These are phyloP conservation scores for Labyrinthula sp. DNA, from an alignment of 352 stramenopile genomes.

Conservation along the genomic window DNA sequence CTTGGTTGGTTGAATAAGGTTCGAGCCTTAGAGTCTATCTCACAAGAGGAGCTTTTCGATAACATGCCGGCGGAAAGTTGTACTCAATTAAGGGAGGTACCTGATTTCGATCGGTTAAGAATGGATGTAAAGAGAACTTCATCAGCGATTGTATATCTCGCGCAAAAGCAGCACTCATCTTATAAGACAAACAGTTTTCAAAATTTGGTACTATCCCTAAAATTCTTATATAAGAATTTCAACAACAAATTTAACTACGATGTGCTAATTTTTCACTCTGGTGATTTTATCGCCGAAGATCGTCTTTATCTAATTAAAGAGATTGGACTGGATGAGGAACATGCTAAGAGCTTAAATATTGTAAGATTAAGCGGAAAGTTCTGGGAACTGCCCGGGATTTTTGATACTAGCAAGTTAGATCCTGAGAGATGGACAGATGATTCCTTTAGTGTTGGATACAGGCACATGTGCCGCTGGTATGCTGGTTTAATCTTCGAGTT, in stretches of 20 bases:
- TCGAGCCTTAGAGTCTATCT: too few species aligned
- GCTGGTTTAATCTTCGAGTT: slow-evolving; percentile 41
- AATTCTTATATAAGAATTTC: slow-evolving; percentile 20
- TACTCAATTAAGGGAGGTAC: too few species aligned
- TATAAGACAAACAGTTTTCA: slow-evolving; percentile 1
- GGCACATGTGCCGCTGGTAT: slow-evolving; percentile 45
- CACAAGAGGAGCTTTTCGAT: too few species aligned
- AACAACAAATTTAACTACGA: slow-evolving; percentile 1
- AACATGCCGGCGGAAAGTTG: too few species aligned
- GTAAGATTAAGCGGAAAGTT: slow-evolving; percentile 2
- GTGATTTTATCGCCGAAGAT: slow-evolving; percentile 2
- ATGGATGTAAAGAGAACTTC: too few species aligned
- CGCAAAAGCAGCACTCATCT: slow-evolving; percentile 11
- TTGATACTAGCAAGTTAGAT: slow-evolving; percentile 6
- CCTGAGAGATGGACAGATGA: slow-evolving; percentile 2
- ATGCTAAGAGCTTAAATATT: slow-evolving; percentile 7
- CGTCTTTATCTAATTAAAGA: too few species aligned
- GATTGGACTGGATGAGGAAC: not conserved
- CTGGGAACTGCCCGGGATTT: slow-evolving; percentile 14
- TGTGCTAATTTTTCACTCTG: slow-evolving; percentile 14
- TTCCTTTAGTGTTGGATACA: slow-evolving; percentile 33
- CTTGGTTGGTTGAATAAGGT: too few species aligned
- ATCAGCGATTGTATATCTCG: slow-evolving; percentile 13
- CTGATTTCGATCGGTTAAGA: too few species aligned
- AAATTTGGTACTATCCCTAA: slow-evolving; percentile 1